phyloP scores from a whole-genome alignment of 148 eudicot genomes.

The Salicornia ramosissima region DNA sequence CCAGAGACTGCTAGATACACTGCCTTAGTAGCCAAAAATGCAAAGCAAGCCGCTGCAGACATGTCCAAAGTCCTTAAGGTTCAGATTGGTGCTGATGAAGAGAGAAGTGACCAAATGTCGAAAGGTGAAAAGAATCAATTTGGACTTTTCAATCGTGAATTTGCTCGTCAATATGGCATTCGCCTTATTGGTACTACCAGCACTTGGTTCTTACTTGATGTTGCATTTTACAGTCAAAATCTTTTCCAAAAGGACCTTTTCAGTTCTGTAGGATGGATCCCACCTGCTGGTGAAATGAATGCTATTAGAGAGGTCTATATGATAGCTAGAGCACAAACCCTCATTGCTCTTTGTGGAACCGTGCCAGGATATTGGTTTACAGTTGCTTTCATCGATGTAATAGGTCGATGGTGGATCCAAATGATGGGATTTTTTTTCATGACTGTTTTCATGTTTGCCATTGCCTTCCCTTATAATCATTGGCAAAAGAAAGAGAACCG shows the following conservation, averaged over 20 bases:
- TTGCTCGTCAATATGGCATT: not conserved
- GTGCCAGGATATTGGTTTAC: conserved; percentile 16
- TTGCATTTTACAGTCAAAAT: conserved; percentile 12
- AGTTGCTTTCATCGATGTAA: conserved; percentile 4
- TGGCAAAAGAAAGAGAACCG: not conserved
- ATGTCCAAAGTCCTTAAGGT: conserved; percentile 18
- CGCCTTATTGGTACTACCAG: not conserved
- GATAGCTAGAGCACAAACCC: conserved; percentile 11
- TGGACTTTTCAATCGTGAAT: not conserved
- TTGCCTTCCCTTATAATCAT: not conserved
- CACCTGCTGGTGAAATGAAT: conserved; percentile 11
- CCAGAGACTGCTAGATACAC: conserved; percentile 13
- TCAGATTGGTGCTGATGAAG: conserved; percentile 6
- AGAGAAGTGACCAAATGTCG: not conserved
- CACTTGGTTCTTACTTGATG: not conserved
- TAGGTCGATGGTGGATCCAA: not conserved
- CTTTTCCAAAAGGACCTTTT: conserved; percentile 25
- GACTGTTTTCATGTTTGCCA: conserved; percentile 14
- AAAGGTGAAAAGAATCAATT: not conserved
- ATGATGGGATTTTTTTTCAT: conserved; percentile 8
- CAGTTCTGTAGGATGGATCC: conserved; percentile 13
- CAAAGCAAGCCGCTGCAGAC: conserved; percentile 15
- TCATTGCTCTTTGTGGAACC: conserved; percentile 7
- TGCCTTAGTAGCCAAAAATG: conserved; percentile 12
- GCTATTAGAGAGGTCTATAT: conserved; percentile 18